These are phyloP conservation scores for Psilocybe sp. DNA, from an alignment of 768 basidiomycete species.

Conservation along the genomic window DNA sequence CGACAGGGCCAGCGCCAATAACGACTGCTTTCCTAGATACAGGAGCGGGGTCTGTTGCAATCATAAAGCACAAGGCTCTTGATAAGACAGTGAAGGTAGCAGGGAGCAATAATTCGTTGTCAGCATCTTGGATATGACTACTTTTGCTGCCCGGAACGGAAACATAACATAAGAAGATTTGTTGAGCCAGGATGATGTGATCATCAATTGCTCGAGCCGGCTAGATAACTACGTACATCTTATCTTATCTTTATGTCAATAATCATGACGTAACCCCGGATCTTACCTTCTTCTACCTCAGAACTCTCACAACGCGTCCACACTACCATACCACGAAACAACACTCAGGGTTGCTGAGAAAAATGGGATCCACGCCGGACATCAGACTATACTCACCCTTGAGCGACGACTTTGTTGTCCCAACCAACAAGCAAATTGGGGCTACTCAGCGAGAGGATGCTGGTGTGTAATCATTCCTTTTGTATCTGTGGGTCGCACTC, in stretches of 20 bases:
- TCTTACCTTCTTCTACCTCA: conserved; percentile 2
- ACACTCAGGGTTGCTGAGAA: neutral
- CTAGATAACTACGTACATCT: conserved; percentile 18
- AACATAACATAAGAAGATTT: conserved; percentile 5
- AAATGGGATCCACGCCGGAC: neutral
- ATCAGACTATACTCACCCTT: conserved; percentile 32
- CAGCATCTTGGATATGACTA: conserved; percentile 1
- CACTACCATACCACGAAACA: neutral
- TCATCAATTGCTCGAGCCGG: conserved; percentile 8
- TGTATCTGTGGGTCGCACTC: neutral
- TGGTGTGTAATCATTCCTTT: conserved; percentile 25
- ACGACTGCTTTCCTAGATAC: conserved; percentile 45
- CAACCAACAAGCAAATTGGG: conserved; percentile 50
- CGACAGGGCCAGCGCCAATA: conserved; percentile 92
- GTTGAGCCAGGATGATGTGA: conserved; percentile 6
- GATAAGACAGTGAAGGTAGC: neutral
- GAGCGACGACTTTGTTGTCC: conserved; percentile 53
- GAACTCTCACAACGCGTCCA: neutral
- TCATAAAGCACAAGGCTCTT: conserved; percentile 3
- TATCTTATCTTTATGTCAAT: conserved; percentile 16
- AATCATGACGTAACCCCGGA: conserved; percentile 7
- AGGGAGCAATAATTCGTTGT: conserved; percentile 8
- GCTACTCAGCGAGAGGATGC: conserved; percentile 35
- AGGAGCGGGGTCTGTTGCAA: neutral
- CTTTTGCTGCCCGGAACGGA: conserved; percentile 4